A percentile compares a stretch with the other conserved stretches of the same genome.
Evolutionary conservation across 371 early-diverging fungal genomes (phyloP).

Genomic region (Mucor irregularis): DNA sequence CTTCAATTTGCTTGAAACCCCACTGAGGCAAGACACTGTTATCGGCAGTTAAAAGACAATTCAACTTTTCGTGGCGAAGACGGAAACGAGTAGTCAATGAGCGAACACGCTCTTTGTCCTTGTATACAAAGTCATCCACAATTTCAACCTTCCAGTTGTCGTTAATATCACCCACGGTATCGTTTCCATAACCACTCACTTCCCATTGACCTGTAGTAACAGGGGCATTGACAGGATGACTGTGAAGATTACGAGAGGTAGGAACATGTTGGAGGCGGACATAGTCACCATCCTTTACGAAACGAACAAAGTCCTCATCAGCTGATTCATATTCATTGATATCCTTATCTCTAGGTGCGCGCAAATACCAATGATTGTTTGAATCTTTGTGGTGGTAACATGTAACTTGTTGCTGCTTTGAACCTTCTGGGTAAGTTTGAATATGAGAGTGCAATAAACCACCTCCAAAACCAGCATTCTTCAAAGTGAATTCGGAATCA

Average conservation of each 20-base stretch:
- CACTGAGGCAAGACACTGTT: slow-evolving; percentile 92
- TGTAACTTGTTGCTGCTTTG: slow-evolving; percentile 98
- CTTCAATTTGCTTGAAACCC: slow-evolving; percentile 98
- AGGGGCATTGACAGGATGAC: slow-evolving; percentile 83
- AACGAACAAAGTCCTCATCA: slow-evolving; percentile 50
- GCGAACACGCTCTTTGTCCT: slow-evolving; percentile 52
- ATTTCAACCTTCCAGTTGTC: slow-evolving; percentile 94
- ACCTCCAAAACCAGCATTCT: slow-evolving; percentile 87
- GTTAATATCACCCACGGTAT: slow-evolving; percentile 71
- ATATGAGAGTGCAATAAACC: slow-evolving; percentile 98
- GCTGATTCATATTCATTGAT: slow-evolving; percentile 37
- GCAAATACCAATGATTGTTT: slow-evolving; percentile 95
- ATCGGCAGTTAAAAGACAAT: slow-evolving; percentile 85
- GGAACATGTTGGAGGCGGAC: slow-evolving; percentile 79
- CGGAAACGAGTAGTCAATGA: slow-evolving; percentile 90
- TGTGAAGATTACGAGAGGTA: slow-evolving; percentile 84
- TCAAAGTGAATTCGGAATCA: slow-evolving; percentile 92
- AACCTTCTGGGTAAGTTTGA: slow-evolving; percentile 92
- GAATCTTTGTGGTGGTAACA: slow-evolving; percentile 96
- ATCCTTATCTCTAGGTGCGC: slow-evolving; percentile 32
- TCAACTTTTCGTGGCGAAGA: slow-evolving; percentile 75
- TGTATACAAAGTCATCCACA: slow-evolving; percentile 62
- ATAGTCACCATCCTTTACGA: slow-evolving; percentile 79
- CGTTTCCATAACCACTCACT: slow-evolving; percentile 85
- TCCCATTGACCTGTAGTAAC: slow-evolving; percentile 83